Percentiles rank a stretch among this genome's conserved stretches.
These are phyloP conservation scores for Nematodospora anomalae DNA, from an alignment of 1,139 yeast genomes.

Conservation along the genomic window DNA sequence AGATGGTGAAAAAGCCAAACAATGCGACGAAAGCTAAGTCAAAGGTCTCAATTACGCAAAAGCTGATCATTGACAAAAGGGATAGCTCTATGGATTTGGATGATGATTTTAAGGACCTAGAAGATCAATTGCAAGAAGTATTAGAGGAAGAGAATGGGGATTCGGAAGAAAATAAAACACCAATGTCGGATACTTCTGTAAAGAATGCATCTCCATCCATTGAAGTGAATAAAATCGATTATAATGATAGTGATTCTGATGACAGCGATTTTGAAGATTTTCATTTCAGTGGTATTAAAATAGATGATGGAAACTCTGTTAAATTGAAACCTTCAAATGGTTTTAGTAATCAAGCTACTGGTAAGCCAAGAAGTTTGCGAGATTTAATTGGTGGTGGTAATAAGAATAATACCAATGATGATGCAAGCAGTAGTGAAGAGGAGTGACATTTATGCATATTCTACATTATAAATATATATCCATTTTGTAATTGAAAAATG, in stretches of 20 bases:
- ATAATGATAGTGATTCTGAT: conserved; percentile 18
- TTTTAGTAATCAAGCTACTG: conserved; percentile 10
- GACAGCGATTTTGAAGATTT: conserved; percentile 32
- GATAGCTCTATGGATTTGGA: conserved; percentile 24
- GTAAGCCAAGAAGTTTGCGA: conserved; percentile 42
- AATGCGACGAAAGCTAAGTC: conserved; percentile 6
- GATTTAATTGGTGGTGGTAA: conserved; percentile 35
- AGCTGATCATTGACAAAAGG: conserved; percentile 11
- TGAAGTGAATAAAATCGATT: conserved; percentile 2
- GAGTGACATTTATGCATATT: too few relatives aligned
- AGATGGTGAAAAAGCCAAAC: conserved; percentile 3
- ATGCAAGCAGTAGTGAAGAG: conserved; percentile 42
- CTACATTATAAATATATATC: background rate
- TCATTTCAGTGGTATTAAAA: conserved; percentile 23
- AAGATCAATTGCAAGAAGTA: conserved; percentile 46
- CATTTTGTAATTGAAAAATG: background rate
- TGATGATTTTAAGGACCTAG: conserved; percentile 48
- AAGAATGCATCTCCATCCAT: conserved; percentile 3
- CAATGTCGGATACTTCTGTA: background rate
- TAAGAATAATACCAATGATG: conserved; percentile 20
- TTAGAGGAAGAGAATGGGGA: too few relatives aligned
- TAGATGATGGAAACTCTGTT: conserved; percentile 20
- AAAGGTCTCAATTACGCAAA: conserved; percentile 5
- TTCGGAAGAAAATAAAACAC: conserved; percentile 16
- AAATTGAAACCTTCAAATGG: conserved; percentile 3